Base-by-base conservation (phyloP, 768 basidiomycete species). In the Naematelia aurantialba region DNA sequence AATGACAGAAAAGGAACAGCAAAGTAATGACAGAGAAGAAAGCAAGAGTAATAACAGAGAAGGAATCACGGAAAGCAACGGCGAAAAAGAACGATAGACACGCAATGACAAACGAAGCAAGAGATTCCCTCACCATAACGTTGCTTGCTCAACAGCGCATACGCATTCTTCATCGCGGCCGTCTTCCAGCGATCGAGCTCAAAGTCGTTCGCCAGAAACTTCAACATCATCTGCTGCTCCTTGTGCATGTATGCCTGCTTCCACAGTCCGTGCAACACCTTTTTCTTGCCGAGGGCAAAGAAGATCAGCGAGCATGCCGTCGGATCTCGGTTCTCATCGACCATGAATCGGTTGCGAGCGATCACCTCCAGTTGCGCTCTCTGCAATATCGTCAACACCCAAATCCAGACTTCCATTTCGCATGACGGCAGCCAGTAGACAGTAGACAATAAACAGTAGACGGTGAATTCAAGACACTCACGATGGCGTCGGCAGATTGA, bases 131-230 rank as follows among this genome's bases (percentile, higher is more conserved):
- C 50, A 93, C 94, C 91, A 71, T 89, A 97, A 26, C 96, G 84
- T 59, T 87, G 89, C 79, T 94, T 98, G 70, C 88, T 82, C 58
- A 99, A 76, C 45, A 99, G 79, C 0, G 91, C 89, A 77, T 87
- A 99, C 5, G 96, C 96, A 74, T 99, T 99, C 80, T 99, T 99
- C 58, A 89, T 78, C 1, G 96, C 96, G 0, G 92, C 93, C 8
- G 89, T 91, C 60, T 85, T 85, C 93, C 93, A 97, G 24, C 90
- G 83, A 0, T 85, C 79, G 56, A 87, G 80, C 1, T 82, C 81
- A 65, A 99, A 99, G 76, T 99, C 87, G 69, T 99, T 96, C 30
- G 84, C 81, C 8, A 99, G 77, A 76, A 99, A 97, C 69, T 89
- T 92, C 59, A 99, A 81, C 91, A 91, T 98, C 53, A 85, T 69